Evolutionary conservation across 345 rosid genomes (phyloP).

Genomic region (Cardamine chenopodiifolia): DNA sequence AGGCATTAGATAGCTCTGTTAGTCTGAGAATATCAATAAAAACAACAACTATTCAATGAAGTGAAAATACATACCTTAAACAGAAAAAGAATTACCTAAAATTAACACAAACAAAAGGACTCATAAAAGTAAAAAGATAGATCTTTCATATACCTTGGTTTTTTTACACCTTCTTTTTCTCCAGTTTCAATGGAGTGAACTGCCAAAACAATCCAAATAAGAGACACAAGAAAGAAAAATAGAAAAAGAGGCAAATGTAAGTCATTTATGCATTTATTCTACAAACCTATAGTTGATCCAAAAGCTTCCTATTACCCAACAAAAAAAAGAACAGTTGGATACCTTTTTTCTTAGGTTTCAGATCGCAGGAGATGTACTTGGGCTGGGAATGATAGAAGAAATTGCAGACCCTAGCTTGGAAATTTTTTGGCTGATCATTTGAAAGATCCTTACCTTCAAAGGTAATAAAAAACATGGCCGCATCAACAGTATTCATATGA

Average conservation of each 20-base stretch:
- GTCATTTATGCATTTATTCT: too few species aligned
- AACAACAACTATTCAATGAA: neutral
- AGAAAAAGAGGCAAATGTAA: too few species aligned
- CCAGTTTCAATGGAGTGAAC: slow-evolving; percentile 9
- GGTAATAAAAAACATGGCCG: neutral
- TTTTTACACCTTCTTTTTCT: slow-evolving; percentile 2
- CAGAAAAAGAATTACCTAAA: too few species aligned
- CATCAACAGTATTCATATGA: neutral
- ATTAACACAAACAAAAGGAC: neutral
- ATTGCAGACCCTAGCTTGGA: slow-evolving; percentile 7
- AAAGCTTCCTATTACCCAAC: too few species aligned
- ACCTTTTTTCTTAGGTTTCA: slow-evolving; percentile 8
- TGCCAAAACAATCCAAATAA: neutral
- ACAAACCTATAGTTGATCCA: too few species aligned
- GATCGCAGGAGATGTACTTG: neutral
- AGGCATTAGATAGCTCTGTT: neutral
- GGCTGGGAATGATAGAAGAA: neutral
- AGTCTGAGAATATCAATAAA: neutral
- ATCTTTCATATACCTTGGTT: slow-evolving; percentile 3
- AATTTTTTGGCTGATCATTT: neutral
- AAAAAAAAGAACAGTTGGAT: too few species aligned
- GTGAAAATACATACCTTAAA: too few species aligned
- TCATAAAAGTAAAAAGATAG: neutral
- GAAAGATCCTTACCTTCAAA: neutral
- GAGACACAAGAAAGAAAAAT: too few species aligned